Conservation (phyloP, 192 early-diverging fungal genomes). For the Funneliformis mosseae region DNA sequence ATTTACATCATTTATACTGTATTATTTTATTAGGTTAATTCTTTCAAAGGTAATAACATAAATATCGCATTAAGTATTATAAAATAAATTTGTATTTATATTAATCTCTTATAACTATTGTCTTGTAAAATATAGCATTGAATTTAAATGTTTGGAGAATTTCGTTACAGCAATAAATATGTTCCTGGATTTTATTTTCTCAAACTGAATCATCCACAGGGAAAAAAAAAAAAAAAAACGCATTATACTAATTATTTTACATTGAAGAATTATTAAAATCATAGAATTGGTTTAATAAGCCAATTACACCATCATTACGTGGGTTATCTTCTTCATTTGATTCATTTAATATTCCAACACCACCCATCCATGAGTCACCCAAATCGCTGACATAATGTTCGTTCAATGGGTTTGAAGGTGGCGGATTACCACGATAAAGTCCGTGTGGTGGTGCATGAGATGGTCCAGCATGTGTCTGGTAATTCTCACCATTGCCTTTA, state of each 20-base stretch:
- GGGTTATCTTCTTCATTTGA: conserved; percentile 37
- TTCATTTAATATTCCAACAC: conserved; percentile 35
- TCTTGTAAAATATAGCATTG: too few species aligned
- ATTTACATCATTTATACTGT: too few species aligned
- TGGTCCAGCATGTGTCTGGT: not conserved
- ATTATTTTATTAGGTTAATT: too few species aligned
- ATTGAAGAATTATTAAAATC: conserved; percentile 52
- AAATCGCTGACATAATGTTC: conserved; percentile 36
- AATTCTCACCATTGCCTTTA: not conserved
- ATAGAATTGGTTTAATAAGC: conserved; percentile 59
- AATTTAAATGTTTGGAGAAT: too few species aligned
- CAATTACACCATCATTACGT: conserved; percentile 44
- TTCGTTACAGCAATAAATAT: not conserved
- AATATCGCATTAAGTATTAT: too few species aligned
- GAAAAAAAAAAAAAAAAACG: too few species aligned
- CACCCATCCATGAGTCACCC: conserved; percentile 34
- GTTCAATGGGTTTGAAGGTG: not conserved
- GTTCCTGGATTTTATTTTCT: not conserved
- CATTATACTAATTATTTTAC: conserved; percentile 24
- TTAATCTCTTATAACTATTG: too few species aligned
- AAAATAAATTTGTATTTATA: too few species aligned
- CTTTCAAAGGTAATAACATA: too few species aligned
- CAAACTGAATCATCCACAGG: not conserved
- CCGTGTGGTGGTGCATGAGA: not conserved
- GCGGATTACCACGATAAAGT: not conserved